Evolutionary conservation across 2,329 filamentous ascomycete species (phyloP).

Genomic region (Pseudogymnoascus sp.): DNA sequence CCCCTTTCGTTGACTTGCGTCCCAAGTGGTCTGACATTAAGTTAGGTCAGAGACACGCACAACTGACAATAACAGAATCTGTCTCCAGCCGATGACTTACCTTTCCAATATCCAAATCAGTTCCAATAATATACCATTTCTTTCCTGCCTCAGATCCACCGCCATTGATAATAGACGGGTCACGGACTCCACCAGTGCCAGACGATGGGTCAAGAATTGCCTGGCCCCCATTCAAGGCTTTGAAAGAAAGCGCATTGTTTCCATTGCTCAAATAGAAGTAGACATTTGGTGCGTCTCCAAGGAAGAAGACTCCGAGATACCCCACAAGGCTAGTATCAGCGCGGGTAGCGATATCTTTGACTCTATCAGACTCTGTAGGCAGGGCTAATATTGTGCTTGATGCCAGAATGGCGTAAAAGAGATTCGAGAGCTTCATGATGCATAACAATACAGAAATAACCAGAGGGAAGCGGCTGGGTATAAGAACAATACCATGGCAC

Average conservation of each 20-base stretch:
- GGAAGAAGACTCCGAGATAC: conserved; percentile 47
- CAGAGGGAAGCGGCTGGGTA: neutral
- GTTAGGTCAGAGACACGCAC: neutral
- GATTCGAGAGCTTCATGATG: neutral
- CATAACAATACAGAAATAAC: neutral
- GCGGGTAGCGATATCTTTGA: conserved; percentile 9
- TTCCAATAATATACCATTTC: conserved; percentile 50
- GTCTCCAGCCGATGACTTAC: conserved; percentile 19
- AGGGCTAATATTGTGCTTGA: neutral
- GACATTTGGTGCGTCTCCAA: conserved; percentile 44
- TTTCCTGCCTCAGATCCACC: conserved; percentile 38
- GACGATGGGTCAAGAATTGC: conserved; percentile 41
- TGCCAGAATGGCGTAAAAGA: neutral
- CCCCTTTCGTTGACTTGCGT: conserved; percentile 42
- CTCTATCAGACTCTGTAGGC: neutral
- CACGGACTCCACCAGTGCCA: conserved; percentile 45
- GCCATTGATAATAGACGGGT: conserved; percentile 41
- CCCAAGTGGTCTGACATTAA: conserved; percentile 40
- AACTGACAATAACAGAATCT: neutral
- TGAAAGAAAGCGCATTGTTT: conserved; percentile 42
- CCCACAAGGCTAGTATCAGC: conserved; percentile 35
- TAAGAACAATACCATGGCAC: neutral
- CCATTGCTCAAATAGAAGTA: conserved; percentile 47
- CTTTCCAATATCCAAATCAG: conserved; percentile 44
- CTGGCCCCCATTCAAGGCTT: conserved; percentile 39